These are phyloP conservation scores for Pseudogymnoascus sp. DNA, from an alignment of 2,329 filamentous ascomycete species.

Conservation along the genomic window DNA sequence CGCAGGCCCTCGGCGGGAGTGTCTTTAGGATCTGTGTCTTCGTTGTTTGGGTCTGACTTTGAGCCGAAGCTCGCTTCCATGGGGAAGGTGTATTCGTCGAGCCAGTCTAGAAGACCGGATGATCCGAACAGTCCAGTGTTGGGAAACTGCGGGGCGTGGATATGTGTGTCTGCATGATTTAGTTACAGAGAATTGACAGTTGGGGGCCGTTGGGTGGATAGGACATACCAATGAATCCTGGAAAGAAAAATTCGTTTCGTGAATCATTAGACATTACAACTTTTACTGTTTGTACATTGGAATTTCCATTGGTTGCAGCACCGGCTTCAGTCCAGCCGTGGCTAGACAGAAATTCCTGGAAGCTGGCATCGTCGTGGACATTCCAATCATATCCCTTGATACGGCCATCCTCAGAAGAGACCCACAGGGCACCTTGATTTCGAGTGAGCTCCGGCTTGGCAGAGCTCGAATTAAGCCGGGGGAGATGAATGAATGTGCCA, in stretches of 20 bases:
- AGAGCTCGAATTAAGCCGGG: background rate
- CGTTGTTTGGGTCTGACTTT: background rate
- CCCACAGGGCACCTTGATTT: conserved; percentile 5
- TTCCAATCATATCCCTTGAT: background rate
- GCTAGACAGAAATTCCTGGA: background rate
- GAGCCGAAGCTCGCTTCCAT: conserved; percentile 51
- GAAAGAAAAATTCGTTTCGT: conserved; percentile 65
- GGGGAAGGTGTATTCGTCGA: conserved; percentile 56
- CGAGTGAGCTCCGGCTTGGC: background rate
- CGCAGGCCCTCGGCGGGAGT: conserved; percentile 48
- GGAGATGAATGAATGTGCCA: conserved; percentile 3
- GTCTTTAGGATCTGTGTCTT: conserved; percentile 21
- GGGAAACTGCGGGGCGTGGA: conserved; percentile 55
- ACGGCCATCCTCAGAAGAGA: background rate
- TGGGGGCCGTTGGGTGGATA: no score
- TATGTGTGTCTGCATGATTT: conserved; percentile 50
- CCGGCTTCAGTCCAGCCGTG: background rate
- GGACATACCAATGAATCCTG: conserved; percentile 65
- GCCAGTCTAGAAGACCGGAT: conserved; percentile 48
- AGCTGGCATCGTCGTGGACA: background rate
- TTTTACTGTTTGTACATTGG: background rate
- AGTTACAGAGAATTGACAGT: background rate
- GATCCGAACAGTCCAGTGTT: conserved; percentile 31
- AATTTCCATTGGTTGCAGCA: background rate
- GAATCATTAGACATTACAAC: background rate